Evolutionary conservation across 2,329 filamentous ascomycete species (phyloP).

Genomic region (Tolypocladium tropicale): DNA sequence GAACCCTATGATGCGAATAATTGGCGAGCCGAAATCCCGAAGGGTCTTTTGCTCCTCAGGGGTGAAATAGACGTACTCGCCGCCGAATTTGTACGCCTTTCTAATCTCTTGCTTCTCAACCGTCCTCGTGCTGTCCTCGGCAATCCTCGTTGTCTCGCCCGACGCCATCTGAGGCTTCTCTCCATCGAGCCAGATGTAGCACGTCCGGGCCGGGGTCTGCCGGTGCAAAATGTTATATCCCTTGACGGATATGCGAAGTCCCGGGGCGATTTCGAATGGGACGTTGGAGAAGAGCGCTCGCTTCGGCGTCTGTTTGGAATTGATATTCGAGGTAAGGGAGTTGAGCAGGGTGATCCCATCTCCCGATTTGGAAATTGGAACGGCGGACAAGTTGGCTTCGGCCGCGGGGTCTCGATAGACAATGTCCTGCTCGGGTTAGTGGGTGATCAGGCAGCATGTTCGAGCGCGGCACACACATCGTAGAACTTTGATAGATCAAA

Average conservation of each 20-base stretch:
- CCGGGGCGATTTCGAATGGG: conserved; percentile 79
- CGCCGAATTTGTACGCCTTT: conserved; percentile 94
- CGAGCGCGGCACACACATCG: conserved; percentile 48
- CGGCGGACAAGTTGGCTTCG: conserved; percentile 45
- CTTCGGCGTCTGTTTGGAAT: conserved; percentile 79
- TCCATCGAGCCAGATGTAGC: conserved; percentile 81
- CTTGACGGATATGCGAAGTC: conserved; percentile 79
- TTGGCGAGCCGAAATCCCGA: conserved; percentile 68
- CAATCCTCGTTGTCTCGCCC: conserved; percentile 62
- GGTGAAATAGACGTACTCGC: conserved; percentile 77
- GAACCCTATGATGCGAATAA: conserved; percentile 88
- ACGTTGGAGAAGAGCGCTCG: conserved; percentile 78
- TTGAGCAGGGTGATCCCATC: conserved; percentile 72
- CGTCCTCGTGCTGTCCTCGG: conserved; percentile 65
- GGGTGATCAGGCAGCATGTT: background rate
- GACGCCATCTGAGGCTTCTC: conserved; percentile 73
- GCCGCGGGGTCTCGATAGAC: conserved; percentile 71
- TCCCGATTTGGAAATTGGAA: conserved; percentile 55
- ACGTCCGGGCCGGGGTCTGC: conserved; percentile 70
- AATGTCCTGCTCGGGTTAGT: conserved; percentile 54
- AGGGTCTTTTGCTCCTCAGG: conserved; percentile 73
- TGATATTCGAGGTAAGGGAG: conserved; percentile 77
- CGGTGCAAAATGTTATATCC: conserved; percentile 84
- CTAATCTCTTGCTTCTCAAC: conserved; percentile 75
- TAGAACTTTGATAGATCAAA: conserved; percentile 88